Base-by-base conservation (phyloP, 2,329 filamentous ascomycete genomes). In the Xylaria sp. region DNA sequence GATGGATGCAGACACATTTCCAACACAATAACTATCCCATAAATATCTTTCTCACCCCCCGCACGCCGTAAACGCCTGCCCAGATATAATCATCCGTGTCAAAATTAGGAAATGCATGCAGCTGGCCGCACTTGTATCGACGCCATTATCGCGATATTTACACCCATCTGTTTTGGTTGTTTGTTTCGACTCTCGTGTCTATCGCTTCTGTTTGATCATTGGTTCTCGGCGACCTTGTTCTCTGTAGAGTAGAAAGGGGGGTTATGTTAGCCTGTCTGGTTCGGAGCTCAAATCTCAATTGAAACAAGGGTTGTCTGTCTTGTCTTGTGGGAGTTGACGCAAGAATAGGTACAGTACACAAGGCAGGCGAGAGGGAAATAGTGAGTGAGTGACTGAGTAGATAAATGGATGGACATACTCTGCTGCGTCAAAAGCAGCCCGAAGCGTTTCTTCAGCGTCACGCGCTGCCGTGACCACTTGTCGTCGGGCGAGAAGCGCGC, bases 401-500 rank as follows among this genome's bases (percentile, higher is more conserved):
- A 48, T 16, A 18, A 74, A 60, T 9, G 16, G 13, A 18, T 1
- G 8, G 6, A 84, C 84, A 72, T 72, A 88, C 86, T 84, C 80
- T 85, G 91, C 86, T 97, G 93, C 63, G 92, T 96, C 80, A 97
- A 84, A 71, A 98, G 89, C 72, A 98, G 87, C 58, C 91, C 91
- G 79, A 97, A 98, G 78, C 96, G 88, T 85, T 93, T 94, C 91
- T 98, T 97, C 78, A 98, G 87, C 23, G 94, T 97, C 59, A 98
- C 94, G 76, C 96, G 90, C 84, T 98, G 95, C 79, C 93, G 92
- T 78, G 94, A 97, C 88, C 97, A 98, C 87, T 98, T 97, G 87
- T 99, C 96, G 84, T 99, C 96, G 72, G 96, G 96, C 55, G 93
- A 97, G 87, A 98, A 99, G 75, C 96, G 89, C 51, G 96, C 96